Evolutionary conservation across 176 grass and related monocot species (phyloP).

Genomic region (Stipa capillata): DNA sequence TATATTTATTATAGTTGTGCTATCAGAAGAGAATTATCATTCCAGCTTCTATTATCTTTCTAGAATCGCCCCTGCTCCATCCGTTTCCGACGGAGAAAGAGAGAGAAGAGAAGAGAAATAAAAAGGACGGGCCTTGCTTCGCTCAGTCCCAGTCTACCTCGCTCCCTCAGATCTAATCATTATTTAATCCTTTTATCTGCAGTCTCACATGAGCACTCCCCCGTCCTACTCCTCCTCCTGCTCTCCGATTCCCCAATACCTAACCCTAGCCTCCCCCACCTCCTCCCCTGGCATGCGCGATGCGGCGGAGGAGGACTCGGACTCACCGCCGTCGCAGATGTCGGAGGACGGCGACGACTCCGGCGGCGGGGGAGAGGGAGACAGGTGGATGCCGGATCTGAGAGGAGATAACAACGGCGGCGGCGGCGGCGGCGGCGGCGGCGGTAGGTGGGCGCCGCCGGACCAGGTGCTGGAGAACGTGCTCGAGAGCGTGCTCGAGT

Average conservation of each 20-base stretch:
- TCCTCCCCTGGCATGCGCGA: constrained; percentile 47
- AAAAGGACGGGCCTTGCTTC: constrained; percentile 11
- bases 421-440: constrained; percentile 4
- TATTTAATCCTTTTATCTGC: constrained; percentile 69
- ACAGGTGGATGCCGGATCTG: constrained; percentile 58
- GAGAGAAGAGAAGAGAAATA: neutral
- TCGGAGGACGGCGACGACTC: constrained; percentile 67
- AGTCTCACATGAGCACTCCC: constrained; percentile 56
- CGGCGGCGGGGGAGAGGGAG: constrained; percentile 20
- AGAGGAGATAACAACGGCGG: constrained; percentile 27
- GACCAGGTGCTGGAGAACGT: constrained; percentile 94
- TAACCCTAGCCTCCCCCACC: constrained; percentile 31
- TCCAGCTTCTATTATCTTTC: no score
- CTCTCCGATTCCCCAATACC: constrained; percentile 37
- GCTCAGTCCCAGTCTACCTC: constrained; percentile 14
- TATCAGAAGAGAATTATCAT: no score
- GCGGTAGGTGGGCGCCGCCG: constrained; percentile 44
- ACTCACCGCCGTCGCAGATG: constrained; percentile 58
- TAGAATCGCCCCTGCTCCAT: no score
- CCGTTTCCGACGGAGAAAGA: neutral
- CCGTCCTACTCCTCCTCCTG: constrained; percentile 21
- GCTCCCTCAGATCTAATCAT: constrained; percentile 68
- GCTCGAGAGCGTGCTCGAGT: constrained; percentile 82
- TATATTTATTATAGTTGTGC: no score
- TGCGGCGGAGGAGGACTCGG: constrained; percentile 27